These are phyloP conservation scores for Ceratobasidium sp. DNA, from an alignment of 1,284 basidiomycete genomes.

Conservation along the genomic window DNA sequence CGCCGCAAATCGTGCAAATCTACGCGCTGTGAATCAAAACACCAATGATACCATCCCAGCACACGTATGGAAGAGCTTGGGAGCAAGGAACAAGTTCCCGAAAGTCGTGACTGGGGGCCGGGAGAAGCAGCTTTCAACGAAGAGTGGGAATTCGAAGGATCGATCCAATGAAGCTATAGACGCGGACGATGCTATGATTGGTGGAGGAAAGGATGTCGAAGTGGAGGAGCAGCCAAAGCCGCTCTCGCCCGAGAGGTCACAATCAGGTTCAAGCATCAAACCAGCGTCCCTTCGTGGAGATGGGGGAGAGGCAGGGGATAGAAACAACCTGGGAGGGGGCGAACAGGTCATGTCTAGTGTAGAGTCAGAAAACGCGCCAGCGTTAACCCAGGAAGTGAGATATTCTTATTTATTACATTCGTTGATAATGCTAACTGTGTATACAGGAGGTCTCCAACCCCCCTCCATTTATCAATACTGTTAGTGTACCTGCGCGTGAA, in stretches of 20 bases:
- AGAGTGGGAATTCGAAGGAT: not conserved
- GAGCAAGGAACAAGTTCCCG: not conserved
- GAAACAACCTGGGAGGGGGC: not conserved
- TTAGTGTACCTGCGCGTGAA: no score
- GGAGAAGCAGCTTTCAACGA: not conserved
- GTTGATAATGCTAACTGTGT: not conserved
- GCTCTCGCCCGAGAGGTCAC: not conserved
- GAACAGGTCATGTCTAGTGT: slow-evolving; percentile 13
- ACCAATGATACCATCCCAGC: not conserved
- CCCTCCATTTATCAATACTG: no score
- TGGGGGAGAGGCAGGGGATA: not conserved
- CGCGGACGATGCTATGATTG: not conserved
- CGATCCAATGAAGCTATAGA: not conserved
- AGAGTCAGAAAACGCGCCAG: not conserved
- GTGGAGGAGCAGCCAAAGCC: not conserved
- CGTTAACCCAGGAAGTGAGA: not conserved
- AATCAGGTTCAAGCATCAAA: not conserved
- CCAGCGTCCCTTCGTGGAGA: slow-evolving; percentile 10
- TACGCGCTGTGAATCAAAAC: not conserved
- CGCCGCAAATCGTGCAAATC: not conserved
- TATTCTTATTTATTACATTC: not conserved
- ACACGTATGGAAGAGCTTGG: not conserved
- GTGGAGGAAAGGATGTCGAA: not conserved
- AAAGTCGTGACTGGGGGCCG: not conserved
- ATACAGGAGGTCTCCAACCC: not conserved